phyloP scores from a whole-genome alignment of 169 alveolate genomes.

The Cryptosporidium muris region DNA sequence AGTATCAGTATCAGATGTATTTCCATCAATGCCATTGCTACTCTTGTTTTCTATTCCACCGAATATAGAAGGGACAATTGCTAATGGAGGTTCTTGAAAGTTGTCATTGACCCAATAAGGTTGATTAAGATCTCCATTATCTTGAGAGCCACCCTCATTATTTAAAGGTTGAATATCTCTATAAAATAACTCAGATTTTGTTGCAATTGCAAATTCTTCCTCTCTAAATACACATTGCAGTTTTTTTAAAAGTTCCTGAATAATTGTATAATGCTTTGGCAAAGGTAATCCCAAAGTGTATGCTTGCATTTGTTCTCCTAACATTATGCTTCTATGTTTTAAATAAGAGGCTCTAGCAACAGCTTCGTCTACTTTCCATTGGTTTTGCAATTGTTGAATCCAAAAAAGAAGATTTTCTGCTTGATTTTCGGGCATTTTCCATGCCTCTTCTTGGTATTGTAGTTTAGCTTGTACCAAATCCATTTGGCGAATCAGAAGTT shows the following conservation, averaged over 20 bases:
- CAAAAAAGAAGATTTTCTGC: slow-evolving; percentile 63
- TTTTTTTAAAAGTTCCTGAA: slow-evolving; percentile 53
- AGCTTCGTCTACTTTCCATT: slow-evolving; percentile 71
- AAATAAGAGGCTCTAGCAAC: slow-evolving; percentile 69
- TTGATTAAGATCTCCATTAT: not conserved
- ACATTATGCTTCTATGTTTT: slow-evolving; percentile 62
- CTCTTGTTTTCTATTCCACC: slow-evolving; percentile 19
- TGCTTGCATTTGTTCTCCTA: slow-evolving; percentile 70
- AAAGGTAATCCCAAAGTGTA: slow-evolving; percentile 50
- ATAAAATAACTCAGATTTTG: slow-evolving; percentile 56
- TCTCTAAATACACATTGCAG: slow-evolving; percentile 69
- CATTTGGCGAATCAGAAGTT: slow-evolving; percentile 54
- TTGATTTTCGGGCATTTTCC: slow-evolving; percentile 71
- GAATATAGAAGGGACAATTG: slow-evolving; percentile 54
- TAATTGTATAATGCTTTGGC: slow-evolving; percentile 67
- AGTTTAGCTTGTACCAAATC: slow-evolving; percentile 66
- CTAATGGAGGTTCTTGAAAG: slow-evolving; percentile 63
- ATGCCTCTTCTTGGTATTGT: slow-evolving; percentile 66
- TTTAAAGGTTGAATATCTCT: slow-evolving; percentile 53
- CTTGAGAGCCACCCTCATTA: not conserved
- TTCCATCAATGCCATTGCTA: not conserved
- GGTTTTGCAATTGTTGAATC: slow-evolving; percentile 67
- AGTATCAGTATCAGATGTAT: not conserved
- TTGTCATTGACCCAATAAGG: slow-evolving; percentile 60
- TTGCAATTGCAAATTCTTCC: slow-evolving; percentile 54